Base-by-base conservation (phyloP, 768 basidiomycete species). In the Termitomyces sp. region DNA sequence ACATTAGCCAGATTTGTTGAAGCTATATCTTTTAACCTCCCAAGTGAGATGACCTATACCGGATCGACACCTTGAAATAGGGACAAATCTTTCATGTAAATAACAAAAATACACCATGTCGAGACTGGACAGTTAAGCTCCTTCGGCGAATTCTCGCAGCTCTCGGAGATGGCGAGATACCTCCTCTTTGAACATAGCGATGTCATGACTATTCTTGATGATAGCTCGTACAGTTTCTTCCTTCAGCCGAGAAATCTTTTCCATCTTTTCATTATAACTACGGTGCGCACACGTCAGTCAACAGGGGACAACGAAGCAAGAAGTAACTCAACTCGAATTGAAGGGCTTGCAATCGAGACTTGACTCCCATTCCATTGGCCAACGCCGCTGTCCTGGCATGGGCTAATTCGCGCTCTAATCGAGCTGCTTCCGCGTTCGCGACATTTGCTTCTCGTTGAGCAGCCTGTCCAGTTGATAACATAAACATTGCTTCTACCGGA, bases 161-260 rank as follows among this genome's bases (percentile, higher is more conserved):
- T 86, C 80, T 61, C 79, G 77, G 28, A 93, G 76, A 62, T 85
- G 83, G 52, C 79, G 79, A 42, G 88, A 87, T 12, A 90, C 82
- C 56, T 87, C 86, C 52, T 86, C 81, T 69, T 90, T 90, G 75
- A 92, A 91, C 63, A 83, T 77, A 15, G 84, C 87, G 35, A 91
- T 88, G 58, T 92, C 90, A 58, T 87, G 88, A 62, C 87, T 87
- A 67, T 85, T 90, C 76, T 90, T 92, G 55, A 88, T 80, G 57
- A 93, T 89, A 17, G 85, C 86, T 0, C 88, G 82, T 44, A 89
- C 80, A 0, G 88, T 90, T 62, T 90, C 89, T 53, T 93, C 89
- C 60, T 83, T 86, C 28, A 92, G 65, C 47, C 88, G 80, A 45
- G 80, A 77, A 21, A 88, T 82, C 63, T 87, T 88, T 57, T 88